These are phyloP conservation scores for Malassezia caprae DNA, from an alignment of 1,284 basidiomycete genomes.

Conservation along the genomic window DNA sequence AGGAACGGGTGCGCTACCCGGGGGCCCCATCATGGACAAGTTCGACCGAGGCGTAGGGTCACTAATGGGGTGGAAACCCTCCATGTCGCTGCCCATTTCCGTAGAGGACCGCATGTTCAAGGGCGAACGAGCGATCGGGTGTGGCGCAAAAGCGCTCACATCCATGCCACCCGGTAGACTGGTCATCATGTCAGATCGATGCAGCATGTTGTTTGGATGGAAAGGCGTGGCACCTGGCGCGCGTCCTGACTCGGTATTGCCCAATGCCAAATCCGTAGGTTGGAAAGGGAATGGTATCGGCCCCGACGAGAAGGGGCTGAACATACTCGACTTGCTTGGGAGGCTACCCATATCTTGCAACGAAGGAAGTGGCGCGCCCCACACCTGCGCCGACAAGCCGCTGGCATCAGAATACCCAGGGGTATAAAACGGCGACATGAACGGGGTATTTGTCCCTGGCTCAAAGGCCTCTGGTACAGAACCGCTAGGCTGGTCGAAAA, in stretches of 20 bases:
- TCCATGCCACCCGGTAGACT: background rate
- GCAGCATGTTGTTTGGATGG: background rate
- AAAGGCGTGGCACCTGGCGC: background rate
- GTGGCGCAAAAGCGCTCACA: background rate
- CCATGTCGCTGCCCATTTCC: slow-evolving; percentile 12
- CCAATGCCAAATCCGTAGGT: background rate
- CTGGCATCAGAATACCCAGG: slow-evolving; percentile 34
- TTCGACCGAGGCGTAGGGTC: slow-evolving; percentile 7
- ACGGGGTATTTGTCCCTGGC: slow-evolving; percentile 20
- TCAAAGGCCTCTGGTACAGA: slow-evolving; percentile 20
- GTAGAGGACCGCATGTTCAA: background rate
- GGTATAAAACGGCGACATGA: slow-evolving; percentile 34
- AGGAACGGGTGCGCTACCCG: background rate
- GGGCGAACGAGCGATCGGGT: slow-evolving; percentile 6
- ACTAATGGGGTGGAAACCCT: slow-evolving; percentile 13
- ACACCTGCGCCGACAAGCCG: slow-evolving; percentile 34
- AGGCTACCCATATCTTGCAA: slow-evolving; percentile 18
- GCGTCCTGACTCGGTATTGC: slow-evolving; percentile 1
- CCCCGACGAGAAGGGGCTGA: slow-evolving; percentile 10
- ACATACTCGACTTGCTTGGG: slow-evolving; percentile 14
- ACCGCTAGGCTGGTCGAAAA: slow-evolving; percentile 57
- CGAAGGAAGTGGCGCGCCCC: slow-evolving; percentile 35
- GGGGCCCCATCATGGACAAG: slow-evolving; percentile 1
- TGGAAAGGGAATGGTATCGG: slow-evolving; percentile 13
- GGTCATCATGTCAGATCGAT: background rate